Base-by-base conservation (phyloP, 2,329 filamentous ascomycete species). In the Xylaria sp. region DNA sequence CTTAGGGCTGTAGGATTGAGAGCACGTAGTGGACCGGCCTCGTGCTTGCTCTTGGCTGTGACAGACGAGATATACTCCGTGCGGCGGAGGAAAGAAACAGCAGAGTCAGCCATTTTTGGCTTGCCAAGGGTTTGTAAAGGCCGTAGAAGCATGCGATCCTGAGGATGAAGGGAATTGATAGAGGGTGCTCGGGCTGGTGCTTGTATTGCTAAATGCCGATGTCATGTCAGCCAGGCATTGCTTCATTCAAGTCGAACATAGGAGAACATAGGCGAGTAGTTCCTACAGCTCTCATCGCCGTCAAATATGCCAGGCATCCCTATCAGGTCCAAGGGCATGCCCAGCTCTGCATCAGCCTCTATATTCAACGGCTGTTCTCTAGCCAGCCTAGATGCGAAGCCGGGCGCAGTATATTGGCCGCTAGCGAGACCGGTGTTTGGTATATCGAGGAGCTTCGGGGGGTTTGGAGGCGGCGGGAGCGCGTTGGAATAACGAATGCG, bases 401-500 rank as follows among this genome's bases (percentile, higher is more conserved):
- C 91, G 0, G 96, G 93, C 3, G 91, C 93, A 39, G 96, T 97
- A 82, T 98, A 98, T 79, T 97, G 92, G 68, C 91, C 92, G 74
- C 90, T 92, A 49, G 92, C 88, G 18, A 98, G 88, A 51, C 96
- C 96, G 66, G 93, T 96, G 77, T 97, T 97, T 12, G 96, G 95
- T 70, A 99, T 97, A 74, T 98, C 94, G 75, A 99, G 92, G 71
- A 99, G 91, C 86, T 99, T 99, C 0, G 96, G 96, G 0, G 95
- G 94, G 79, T 94, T 94, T 64, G 95, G 94, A 64, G 96, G 96
- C 72, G 96, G 94, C 72, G 96, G 96, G 18, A 99, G 90, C 75
- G 94, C 91, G 89, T 99, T 99, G 78, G 94, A 94, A 81, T 97
- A 99, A 81, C 96, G 90, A 78, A 98, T 93, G 76, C 94, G 92